Evolutionary conservation across 495 filamentous ascomycete genomes (phyloP).

Genomic region (Penicillium fimorum): DNA sequence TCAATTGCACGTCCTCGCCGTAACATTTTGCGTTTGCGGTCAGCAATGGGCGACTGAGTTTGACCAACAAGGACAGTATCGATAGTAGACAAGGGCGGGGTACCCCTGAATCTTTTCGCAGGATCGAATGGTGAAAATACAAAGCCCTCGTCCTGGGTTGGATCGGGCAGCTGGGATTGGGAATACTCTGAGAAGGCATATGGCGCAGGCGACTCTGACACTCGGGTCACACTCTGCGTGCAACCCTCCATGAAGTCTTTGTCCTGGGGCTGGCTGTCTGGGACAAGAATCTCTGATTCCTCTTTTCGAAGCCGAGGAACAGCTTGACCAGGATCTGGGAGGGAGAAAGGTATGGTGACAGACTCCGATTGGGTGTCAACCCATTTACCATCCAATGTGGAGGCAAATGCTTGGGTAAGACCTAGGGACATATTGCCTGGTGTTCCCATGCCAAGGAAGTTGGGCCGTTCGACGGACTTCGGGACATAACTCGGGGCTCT

Average conservation of each 20-base stretch:
- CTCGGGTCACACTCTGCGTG: conserved; percentile 32
- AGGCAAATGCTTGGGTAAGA: conserved; percentile 89
- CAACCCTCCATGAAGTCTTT: conserved; percentile 34
- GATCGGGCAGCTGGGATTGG: conserved; percentile 65
- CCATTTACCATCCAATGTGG: conserved; percentile 73
- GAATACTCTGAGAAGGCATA: conserved; percentile 56
- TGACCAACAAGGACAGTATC: conserved; percentile 62
- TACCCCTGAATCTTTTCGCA: conserved; percentile 57
- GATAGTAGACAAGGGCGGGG: conserved; percentile 61
- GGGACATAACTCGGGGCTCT: conserved; percentile 27
- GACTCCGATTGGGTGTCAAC: conserved; percentile 37
- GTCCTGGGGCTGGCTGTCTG: conserved; percentile 59
- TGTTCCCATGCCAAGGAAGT: conserved; percentile 56
- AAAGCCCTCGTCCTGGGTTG: conserved; percentile 86
- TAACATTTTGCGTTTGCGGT: conserved; percentile 59
- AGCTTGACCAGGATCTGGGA: conserved; percentile 55
- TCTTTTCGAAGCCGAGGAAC: conserved; percentile 39
- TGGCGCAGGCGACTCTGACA: conserved; percentile 44
- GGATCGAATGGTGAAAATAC: conserved; percentile 55
- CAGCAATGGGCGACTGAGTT: conserved; percentile 59
- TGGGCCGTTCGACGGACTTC: conserved; percentile 37
- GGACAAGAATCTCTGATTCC: conserved; percentile 58
- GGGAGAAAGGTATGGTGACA: conserved; percentile 44
- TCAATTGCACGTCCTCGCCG: conserved; percentile 41
- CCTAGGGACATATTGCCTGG: conserved; percentile 61